Evolutionary conservation across 2,329 filamentous ascomycete genomes (phyloP), one percentile per base, ranked within the genome.

Genomic region (Westerdykella aurantiaca): DNA sequence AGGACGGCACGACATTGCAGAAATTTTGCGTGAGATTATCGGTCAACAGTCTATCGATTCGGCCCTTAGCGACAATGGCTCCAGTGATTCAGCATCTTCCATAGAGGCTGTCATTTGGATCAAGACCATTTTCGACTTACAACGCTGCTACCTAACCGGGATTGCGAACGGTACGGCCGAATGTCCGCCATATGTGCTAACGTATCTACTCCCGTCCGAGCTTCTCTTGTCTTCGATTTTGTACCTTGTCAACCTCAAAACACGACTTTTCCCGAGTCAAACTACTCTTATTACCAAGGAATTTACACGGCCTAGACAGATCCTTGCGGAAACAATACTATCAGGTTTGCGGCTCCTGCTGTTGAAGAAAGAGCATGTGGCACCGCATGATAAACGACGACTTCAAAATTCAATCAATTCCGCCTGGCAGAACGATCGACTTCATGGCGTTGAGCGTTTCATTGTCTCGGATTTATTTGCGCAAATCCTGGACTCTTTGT

Each of bases 101-200:
- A 55, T 57, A 17, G 54, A 52, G 37, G 50, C 57, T 4, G 56
- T 67, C 16, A 54, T 61, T 37, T 68, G 65, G 65, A 61, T 67
- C 41, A 65, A 66, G 43, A 59, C 58, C 6, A 58, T 68, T 6
- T 67, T 65, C 47, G 64, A 67, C 46, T 42, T 63, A 18, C 63
- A 68, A 45, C 57, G 65, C 40, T 56, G 58, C 33, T 64, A 65
- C 47, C 45, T 68, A 9, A 60, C 55, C 39, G 64, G 61, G 1
- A 44, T 54, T 42, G 43, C 49, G 14, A 51, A 53, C 2, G 58
- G 52, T 7, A 41, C 59, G 3, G 44, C 50, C 10, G 63, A 64
- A 43, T 62, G 59, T 39, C 57, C 61, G 37, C 57, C 59, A 4
- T 59, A 57, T 41, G 52, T 64, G 14, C 34, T 55, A 3, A 55